Evolutionary conservation across 2,329 filamentous ascomycete species (phyloP), one percentile per base, ranked within the genome.

Genomic region (Beauveria scarabaeidicola): DNA sequence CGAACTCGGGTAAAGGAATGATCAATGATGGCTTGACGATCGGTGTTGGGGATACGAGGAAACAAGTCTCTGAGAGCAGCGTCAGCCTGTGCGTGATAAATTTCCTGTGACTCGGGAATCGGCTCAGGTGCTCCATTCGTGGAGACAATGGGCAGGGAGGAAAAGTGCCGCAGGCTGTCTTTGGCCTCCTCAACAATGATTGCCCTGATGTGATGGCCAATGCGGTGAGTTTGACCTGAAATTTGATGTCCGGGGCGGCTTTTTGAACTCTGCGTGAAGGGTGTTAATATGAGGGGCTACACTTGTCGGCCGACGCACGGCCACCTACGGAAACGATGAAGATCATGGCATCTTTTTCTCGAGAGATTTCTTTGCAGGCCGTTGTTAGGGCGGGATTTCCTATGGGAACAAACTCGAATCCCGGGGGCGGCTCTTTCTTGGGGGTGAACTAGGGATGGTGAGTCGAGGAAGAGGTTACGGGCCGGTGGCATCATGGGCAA

Each of bases 361-460:
- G 77, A 1, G 84, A 87, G 21, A 86, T 69, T 65, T 87, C 84
- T 70, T 87, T 87, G 75, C 85, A 88, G 47, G 77, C 73, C 59
- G 74, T 75, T 5, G 83, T 86, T 66, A 88, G 72, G 62, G 79
- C 75, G 23, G 84, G 84, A 63, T 87, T 81, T 53, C 84, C 84
- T 54, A 81, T 79, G 36, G 84, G 82, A 47, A 88, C 78, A 67
- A 86, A 87, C 63, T 81, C 78, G 67, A 83, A 87, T 47, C 83
- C 83, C 1, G 83, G 81, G 11, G 83, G 83, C 15, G 84, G 82
- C 1, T 72, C 71, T 54, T 69, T 73, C 43, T 78, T 67, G 63
- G 75, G 77, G 21, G 81, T 85, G 61, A 81, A 75, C 83, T 87
- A 66, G 41, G 64, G 54, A 59, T 60, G 64, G 72, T 53, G 57